phyloP scores from a whole-genome alignment of 192 early-diverging fungal genomes.

The Entomortierella beljakovae region DNA sequence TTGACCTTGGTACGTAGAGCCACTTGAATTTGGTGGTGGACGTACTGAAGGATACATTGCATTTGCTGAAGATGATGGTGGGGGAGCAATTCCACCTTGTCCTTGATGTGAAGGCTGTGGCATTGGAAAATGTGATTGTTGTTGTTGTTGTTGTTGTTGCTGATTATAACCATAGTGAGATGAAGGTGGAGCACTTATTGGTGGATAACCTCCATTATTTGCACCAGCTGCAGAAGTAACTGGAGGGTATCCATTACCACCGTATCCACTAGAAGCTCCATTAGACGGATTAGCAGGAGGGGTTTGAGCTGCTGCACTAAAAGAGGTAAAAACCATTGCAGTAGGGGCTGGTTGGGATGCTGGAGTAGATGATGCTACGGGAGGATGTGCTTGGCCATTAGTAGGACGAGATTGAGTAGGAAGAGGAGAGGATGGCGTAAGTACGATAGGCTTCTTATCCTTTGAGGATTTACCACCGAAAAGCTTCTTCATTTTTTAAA shows the following conservation, averaged over 20 bases:
- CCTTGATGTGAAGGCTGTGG: constrained; percentile 28
- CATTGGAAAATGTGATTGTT: constrained; percentile 27
- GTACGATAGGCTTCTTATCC: constrained; percentile 37
- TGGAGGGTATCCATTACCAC: constrained; percentile 21
- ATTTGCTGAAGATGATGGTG: constrained; percentile 29
- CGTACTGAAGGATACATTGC: constrained; percentile 23
- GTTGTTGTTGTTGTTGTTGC: constrained; percentile 29
- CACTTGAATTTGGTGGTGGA: constrained; percentile 19
- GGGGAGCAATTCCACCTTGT: constrained; percentile 18
- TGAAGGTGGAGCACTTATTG: constrained; percentile 10
- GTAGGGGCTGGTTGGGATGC: constrained; percentile 11
- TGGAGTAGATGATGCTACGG: not conserved
- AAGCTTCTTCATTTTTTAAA: constrained; percentile 37
- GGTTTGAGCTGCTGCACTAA: constrained; percentile 13
- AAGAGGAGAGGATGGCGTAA: constrained; percentile 11
- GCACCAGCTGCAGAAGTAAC: not conserved
- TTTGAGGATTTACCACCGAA: constrained; percentile 48
- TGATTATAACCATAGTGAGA: constrained; percentile 2
- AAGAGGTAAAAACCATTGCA: constrained; percentile 44
- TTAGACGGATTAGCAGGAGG: constrained; percentile 18
- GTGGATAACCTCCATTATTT: constrained; percentile 19
- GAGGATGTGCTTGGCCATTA: constrained; percentile 21
- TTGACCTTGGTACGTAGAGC: constrained; percentile 19
- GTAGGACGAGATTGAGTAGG: constrained; percentile 12
- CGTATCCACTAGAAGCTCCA: constrained; percentile 8